Conservation (phyloP, 2,329 filamentous ascomycete genomes). For the Aulographum hederae region DNA sequence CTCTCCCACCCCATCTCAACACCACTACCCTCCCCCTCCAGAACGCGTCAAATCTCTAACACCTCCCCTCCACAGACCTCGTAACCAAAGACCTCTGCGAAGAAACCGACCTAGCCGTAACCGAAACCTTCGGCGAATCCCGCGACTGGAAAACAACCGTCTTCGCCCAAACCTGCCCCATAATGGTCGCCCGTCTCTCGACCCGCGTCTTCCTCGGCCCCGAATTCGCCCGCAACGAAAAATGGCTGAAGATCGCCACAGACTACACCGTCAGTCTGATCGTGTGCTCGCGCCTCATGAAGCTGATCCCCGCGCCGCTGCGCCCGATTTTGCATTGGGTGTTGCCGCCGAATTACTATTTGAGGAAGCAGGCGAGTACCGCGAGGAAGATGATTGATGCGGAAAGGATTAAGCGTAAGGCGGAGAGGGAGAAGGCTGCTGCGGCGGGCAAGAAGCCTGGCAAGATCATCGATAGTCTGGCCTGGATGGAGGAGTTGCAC, state of each 20-base stretch:
- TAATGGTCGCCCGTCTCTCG: constrained; percentile 19
- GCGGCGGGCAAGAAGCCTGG: constrained; percentile 6
- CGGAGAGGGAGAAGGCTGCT: constrained; percentile 7
- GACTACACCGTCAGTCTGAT: constrained; percentile 19
- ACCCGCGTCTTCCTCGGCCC: constrained; percentile 22
- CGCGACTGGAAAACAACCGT: constrained; percentile 1
- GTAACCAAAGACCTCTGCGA: neutral
- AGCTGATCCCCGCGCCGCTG: constrained; percentile 15
- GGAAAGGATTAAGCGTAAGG: constrained; percentile 14
- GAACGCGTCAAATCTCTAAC: too few species aligned
- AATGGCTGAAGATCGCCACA: constrained; percentile 18
- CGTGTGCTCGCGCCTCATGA: constrained; percentile 13
- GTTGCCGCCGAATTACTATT: constrained; percentile 15
- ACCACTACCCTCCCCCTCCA: too few species aligned
- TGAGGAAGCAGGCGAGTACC: constrained; percentile 13
- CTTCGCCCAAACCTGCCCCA: neutral
- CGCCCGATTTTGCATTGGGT: constrained; percentile 16
- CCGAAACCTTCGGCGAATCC: neutral
- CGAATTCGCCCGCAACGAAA: constrained; percentile 16
- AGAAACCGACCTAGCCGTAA: neutral
- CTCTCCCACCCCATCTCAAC: neutral
- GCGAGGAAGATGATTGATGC: constrained; percentile 17
- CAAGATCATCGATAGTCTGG: constrained; percentile 11
- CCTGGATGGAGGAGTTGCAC: constrained; percentile 11
- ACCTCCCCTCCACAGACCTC: neutral